phyloP scores from a whole-genome alignment of 495 filamentous ascomycete genomes.

The Neurospora sp. region DNA sequence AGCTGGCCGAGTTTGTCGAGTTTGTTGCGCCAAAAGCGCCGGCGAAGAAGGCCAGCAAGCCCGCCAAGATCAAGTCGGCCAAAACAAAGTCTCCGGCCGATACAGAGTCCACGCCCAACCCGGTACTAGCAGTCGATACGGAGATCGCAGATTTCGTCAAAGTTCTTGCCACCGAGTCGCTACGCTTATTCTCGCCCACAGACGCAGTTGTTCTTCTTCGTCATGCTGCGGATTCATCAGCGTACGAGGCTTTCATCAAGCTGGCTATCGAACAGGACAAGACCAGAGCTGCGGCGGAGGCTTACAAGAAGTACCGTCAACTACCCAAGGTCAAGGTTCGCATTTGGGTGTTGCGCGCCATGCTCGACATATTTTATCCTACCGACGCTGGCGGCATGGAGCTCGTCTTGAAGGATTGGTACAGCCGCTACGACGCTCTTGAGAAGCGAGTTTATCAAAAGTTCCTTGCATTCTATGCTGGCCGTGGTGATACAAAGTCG shows the following conservation, averaged over 20 bases:
- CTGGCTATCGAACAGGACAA: conserved; percentile 6
- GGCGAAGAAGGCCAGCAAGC: not conserved
- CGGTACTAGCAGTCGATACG: not conserved
- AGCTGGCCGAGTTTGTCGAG: conserved; percentile 1
- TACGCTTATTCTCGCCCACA: conserved; percentile 6
- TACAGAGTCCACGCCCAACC: not conserved
- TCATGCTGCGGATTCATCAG: conserved; percentile 12
- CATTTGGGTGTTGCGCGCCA: conserved; percentile 5
- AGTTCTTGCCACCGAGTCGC: conserved; percentile 7
- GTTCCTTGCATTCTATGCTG: conserved; percentile 42
- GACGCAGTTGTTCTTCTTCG: conserved; percentile 18
- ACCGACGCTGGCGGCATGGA: conserved; percentile 34
- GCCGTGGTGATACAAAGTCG: conserved; percentile 39
- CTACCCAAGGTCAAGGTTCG: conserved; percentile 11
- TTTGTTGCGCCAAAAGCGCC: not conserved
- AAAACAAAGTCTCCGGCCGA: not conserved
- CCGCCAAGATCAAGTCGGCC: not conserved
- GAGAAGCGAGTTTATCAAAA: conserved; percentile 35
- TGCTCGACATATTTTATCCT: conserved; percentile 27
- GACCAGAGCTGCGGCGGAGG: conserved; percentile 13
- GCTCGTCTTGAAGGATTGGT: conserved; percentile 46
- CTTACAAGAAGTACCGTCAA: conserved; percentile 28
- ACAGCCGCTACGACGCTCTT: conserved; percentile 26
- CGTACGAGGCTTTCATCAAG: conserved; percentile 23
- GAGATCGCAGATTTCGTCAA: conserved; percentile 6